phyloP scores from a whole-genome alignment of 352 stramenopile species.

The Phytophthora tubulina region DNA sequence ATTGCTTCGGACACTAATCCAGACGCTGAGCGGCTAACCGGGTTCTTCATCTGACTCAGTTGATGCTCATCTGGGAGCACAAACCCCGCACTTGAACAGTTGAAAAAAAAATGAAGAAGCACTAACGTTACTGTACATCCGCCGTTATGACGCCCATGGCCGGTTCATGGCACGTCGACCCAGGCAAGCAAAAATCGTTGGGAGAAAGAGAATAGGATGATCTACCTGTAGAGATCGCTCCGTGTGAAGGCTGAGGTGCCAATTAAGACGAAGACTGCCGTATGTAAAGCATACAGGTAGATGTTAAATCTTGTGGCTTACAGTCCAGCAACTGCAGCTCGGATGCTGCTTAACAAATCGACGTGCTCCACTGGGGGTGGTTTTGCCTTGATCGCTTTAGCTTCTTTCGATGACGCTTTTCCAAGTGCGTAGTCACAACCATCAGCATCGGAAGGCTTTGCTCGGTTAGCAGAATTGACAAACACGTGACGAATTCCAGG shows the following conservation, averaged over 20 bases:
- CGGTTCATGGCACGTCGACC: too few species aligned
- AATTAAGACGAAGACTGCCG: too few species aligned
- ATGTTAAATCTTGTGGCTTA: conserved; percentile 7
- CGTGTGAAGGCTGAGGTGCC: too few species aligned
- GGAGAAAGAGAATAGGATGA: too few species aligned
- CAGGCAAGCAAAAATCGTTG: too few species aligned
- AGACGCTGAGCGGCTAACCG: conserved; percentile 4
- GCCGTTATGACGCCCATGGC: too few species aligned
- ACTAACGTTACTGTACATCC: too few species aligned
- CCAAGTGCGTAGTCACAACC: conserved; percentile 59
- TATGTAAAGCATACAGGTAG: too few species aligned
- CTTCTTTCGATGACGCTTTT: conserved; percentile 25
- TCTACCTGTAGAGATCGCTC: too few species aligned
- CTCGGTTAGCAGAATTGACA: conserved; percentile 55
- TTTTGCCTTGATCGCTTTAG: conserved; percentile 18
- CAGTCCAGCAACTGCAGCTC: conserved; percentile 53
- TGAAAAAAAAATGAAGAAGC: background rate
- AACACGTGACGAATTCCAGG: conserved; percentile 58
- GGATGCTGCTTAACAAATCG: conserved; percentile 53
- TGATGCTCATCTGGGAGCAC: background rate
- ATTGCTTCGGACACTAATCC: background rate
- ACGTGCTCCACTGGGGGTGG: conserved; percentile 30
- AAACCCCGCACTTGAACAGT: background rate
- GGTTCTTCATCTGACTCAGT: conserved; percentile 13
- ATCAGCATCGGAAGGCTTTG: conserved; percentile 12